Evolutionary conservation across 2,329 filamentous ascomycete genomes (phyloP), one percentile per base, ranked within the genome.

Genomic region (Periconia sp.): DNA sequence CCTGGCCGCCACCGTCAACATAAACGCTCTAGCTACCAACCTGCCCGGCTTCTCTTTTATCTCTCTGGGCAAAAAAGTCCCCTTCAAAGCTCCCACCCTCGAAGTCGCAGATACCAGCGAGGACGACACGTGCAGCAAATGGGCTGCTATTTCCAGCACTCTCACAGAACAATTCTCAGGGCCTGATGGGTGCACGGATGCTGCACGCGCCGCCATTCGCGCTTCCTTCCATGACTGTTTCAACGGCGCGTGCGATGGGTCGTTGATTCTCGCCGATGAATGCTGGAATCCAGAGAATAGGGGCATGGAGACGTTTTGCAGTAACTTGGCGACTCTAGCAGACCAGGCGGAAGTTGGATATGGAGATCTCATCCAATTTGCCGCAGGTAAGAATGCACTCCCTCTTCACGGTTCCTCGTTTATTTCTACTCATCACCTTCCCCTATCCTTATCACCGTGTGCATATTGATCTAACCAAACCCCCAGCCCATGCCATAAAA

Each of bases 231-330:
- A 74, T 20, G 71, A 73, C 53, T 73, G 70, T 59, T 72, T 71
- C 64, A 67, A 68, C 45, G 70, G 69, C 14, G 67, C 68, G 2
- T 72, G 70, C 44, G 71, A 74, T 41, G 71, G 71, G 10, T 73
- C 70, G 23, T 59, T 74, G 23, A 70, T 74, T 46, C 65, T 73
- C 15, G 68, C 70, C 18, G 52, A 66, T 18, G 71, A 74, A 47
- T 74, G 74, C 55, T 59, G 63, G 1, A 68, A 74, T 17, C 10
- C 49, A 0, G 70, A 75, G 49, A 76, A 84, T 63, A 61, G 51
- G 2, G 81, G 80, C 0, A 70, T 85, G 1, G 58, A 71, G 50
- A 69, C 67, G 5, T 75, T 81, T 23, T 76, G 74, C 15, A 58
- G 60, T 2, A 73, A 74, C 49, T 71, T 79, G 1, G 66, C 68